These are phyloP conservation scores for Claviceps digitariae DNA, from an alignment of 2,329 filamentous ascomycete genomes.

Conservation along the genomic window DNA sequence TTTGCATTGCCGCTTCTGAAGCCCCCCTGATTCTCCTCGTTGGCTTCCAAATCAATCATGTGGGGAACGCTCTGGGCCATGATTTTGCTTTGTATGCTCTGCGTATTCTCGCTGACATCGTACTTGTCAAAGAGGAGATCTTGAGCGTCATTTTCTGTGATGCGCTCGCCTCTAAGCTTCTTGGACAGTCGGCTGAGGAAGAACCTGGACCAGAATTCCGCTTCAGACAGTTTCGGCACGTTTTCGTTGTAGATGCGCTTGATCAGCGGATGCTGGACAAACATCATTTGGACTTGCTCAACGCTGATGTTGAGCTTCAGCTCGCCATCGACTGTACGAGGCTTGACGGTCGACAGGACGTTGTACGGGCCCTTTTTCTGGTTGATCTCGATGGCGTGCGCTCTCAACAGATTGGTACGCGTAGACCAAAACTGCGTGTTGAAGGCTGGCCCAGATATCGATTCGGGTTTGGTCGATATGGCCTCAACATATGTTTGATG, in stretches of 20 bases:
- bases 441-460: slow-evolving; percentile 68
- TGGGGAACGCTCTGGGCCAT: slow-evolving; percentile 60
- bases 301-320: slow-evolving; percentile 74
- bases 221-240: slow-evolving; percentile 66
- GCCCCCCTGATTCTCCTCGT: slow-evolving; percentile 88
- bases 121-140: slow-evolving; percentile 81
- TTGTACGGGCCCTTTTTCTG: slow-evolving; percentile 89
- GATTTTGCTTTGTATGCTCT: slow-evolving; percentile 37
- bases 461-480: slow-evolving; percentile 67
- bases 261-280: slow-evolving; percentile 83
- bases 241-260: slow-evolving; percentile 87
- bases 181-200: slow-evolving; percentile 86
- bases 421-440: slow-evolving; percentile 92
- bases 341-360: slow-evolving; percentile 80
- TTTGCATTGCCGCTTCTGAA: slow-evolving; percentile 70
- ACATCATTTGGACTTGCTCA: slow-evolving; percentile 86
- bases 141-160: slow-evolving; percentile 60
- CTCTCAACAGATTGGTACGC: slow-evolving; percentile 69
- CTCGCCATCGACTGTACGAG: slow-evolving; percentile 34
- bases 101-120: slow-evolving; percentile 55
- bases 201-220: slow-evolving; percentile 85
- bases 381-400: slow-evolving; percentile 76
- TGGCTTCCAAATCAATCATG: slow-evolving; percentile 84
- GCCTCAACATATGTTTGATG: slow-evolving; percentile 81
- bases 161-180: slow-evolving; percentile 78